Evolutionary conservation across 768 basidiomycete genomes (phyloP).

Genomic region (Leccinum arenicola): DNA sequence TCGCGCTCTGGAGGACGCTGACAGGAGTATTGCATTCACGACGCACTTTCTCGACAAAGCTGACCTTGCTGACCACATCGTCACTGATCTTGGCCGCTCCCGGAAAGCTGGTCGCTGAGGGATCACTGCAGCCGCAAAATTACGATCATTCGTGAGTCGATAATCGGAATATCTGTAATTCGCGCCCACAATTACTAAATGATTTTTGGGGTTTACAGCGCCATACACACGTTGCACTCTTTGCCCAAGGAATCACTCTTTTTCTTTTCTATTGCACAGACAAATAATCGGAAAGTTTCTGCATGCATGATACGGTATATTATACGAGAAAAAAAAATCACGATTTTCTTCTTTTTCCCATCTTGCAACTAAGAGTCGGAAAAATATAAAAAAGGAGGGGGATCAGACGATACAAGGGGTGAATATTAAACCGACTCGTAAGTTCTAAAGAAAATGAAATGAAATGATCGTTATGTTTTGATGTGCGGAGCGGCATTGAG

Average conservation of each 20-base stretch:
- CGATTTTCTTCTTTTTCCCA: constrained; percentile 9
- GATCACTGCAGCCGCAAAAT: constrained; percentile 38
- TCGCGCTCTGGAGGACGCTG: constrained; percentile 74
- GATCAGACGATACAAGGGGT: constrained; percentile 4
- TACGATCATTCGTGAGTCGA: no score
- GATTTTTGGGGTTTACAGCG: no score
- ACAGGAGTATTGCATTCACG: constrained; percentile 71
- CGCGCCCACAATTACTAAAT: no score
- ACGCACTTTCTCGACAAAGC: constrained; percentile 84
- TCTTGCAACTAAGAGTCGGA: neutral
- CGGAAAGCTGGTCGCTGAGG: constrained; percentile 70
- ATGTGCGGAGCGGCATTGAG: constrained; percentile 9
- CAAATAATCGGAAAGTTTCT: neutral
- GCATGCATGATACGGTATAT: constrained; percentile 5
- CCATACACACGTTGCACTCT: neutral
- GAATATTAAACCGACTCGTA: constrained; percentile 23
- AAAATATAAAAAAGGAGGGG: neutral
- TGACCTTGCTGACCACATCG: constrained; percentile 74
- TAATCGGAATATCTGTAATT: no score
- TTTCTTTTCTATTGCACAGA: neutral
- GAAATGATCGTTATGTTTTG: constrained; percentile 26
- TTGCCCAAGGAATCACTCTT: neutral
- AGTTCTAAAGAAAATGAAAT: constrained; percentile 11
- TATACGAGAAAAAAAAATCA: neutral
- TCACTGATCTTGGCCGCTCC: constrained; percentile 63